Base-by-base conservation (phyloP, 176 grass and related monocot species). In the Hordeum vulgare region DNA sequence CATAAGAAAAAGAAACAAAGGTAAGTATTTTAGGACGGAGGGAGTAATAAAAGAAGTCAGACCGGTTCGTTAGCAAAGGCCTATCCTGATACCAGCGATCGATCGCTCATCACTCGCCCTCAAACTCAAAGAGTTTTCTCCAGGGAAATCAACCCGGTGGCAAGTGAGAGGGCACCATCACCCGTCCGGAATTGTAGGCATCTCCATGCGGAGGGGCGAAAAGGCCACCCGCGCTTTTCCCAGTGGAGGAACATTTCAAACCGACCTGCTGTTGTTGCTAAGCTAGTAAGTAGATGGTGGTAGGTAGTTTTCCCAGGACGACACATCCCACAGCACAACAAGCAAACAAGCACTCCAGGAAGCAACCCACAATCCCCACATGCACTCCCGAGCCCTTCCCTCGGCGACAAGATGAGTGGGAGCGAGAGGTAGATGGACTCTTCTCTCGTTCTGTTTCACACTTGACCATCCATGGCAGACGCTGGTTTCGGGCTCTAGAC, bases 271-370 rank as follows among this genome's bases (percentile, higher is more conserved):
- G 47, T 5, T 51, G 47, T 39, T 74, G 62, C 31, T 59, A 65
- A 71, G 59, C 7, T n/a, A n/a, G n/a, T n/a, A n/a, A n/a, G n/a
- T n/a, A 67, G 81, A 71, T 24, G 87, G 77, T 89, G 61, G 40
- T 54, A 68, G 21, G 88, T 85, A 56, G 78, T 89, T 82, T 82
- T 81, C 83, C 23, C 8, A 6, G 17, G 37, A 74, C 20, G 62
- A 40, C 28, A 40, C 28, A 40, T 25, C 82, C 62, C 11, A 68
- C 27, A 75, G 11, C 9, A 68, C 27, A 75, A 8, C 9, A 79
- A 70, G 69, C 56, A 64, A 58, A 20, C 47, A 72, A 79, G 35
- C 17, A 18, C 28, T 7, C 74, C 53, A 49, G 53, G 5, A 58
- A 57, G 71, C 33, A 78, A 56, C 31, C 36, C 58, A 76, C 60